Conservation (phyloP, 805 yeast species). For the Phaffomyces thermotolerans region DNA sequence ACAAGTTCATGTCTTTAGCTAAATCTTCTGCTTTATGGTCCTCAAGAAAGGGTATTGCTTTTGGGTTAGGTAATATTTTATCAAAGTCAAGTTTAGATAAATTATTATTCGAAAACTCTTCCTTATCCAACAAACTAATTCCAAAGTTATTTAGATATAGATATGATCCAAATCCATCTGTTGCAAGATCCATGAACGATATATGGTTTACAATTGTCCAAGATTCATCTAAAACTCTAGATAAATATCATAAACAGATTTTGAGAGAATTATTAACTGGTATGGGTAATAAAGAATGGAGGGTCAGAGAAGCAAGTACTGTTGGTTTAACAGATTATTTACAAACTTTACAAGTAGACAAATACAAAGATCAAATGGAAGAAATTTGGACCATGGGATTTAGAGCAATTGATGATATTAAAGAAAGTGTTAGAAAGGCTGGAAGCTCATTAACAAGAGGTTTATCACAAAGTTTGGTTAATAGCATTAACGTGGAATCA, state of each 20-base stretch:
- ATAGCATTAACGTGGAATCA: conserved; percentile 42
- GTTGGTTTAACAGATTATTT: conserved; percentile 63
- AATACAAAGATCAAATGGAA: conserved; percentile 45
- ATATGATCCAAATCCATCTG: conserved; percentile 75
- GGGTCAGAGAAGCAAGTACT: conserved; percentile 84
- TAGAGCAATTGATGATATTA: conserved; percentile 87
- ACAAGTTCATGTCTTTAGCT: conserved; percentile 89
- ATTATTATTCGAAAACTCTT: conserved; percentile 45
- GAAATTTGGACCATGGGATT: conserved; percentile 85
- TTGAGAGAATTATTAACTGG: conserved; percentile 55
- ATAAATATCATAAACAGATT: conserved; percentile 48
- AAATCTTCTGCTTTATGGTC: conserved; percentile 87
- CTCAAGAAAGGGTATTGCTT: conserved; percentile 88
- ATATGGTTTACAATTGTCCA: conserved; percentile 74
- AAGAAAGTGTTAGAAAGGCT: conserved; percentile 83
- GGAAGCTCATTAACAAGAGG: conserved; percentile 63
- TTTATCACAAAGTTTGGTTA: conserved; percentile 55
- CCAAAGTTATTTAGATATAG: conserved; percentile 80
- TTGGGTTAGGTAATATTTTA: conserved; percentile 80
- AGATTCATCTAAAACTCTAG: conserved; percentile 47
- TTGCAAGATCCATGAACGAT: conserved; percentile 75
- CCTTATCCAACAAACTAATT: conserved; percentile 52
- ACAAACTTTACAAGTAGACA: conserved; percentile 45
- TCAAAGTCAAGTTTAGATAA: conserved; percentile 70
- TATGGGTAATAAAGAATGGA: conserved; percentile 85